Evolutionary conservation across 2,329 filamentous ascomycete genomes (phyloP).

Genomic region (Esteya vermicola): DNA sequence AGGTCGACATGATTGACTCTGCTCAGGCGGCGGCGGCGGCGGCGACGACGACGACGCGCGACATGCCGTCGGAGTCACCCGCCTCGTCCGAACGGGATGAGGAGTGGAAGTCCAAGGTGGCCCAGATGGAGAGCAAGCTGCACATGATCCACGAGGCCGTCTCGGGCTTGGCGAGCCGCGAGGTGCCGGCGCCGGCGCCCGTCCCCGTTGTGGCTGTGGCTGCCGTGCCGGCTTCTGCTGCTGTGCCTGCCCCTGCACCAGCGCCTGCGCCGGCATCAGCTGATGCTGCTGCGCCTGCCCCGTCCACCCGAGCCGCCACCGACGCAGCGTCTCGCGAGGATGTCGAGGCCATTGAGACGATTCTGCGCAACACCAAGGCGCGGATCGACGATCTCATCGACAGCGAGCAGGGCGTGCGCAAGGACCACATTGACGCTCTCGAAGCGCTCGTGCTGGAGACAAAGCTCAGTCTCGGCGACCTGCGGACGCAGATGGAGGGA

Average conservation of each 20-base stretch:
- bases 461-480: conserved; percentile 51
- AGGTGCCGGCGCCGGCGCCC: not conserved
- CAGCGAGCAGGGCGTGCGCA: conserved; percentile 53
- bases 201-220: too few relatives aligned
- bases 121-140: conserved; percentile 35
- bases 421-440: conserved; percentile 50
- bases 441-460: conserved; percentile 57
- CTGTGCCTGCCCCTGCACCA: not conserved
- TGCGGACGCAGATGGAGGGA: conserved; percentile 15
- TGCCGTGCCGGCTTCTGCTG: too few relatives aligned
- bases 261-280: not conserved
- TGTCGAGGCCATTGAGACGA: conserved; percentile 77
- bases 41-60: not conserved
- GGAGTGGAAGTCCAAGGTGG: conserved; percentile 16
- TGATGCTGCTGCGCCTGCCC: too few relatives aligned
- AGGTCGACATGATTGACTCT: conserved; percentile 62
- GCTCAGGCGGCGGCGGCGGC: not conserved
- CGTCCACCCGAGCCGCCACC: conserved; percentile 7
- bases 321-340: conserved; percentile 64
- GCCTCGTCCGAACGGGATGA: too few relatives aligned
- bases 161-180: conserved; percentile 14
- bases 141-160: conserved; percentile 26
- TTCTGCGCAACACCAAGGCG: conserved; percentile 78
- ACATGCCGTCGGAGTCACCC: not conserved
- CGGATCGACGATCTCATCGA: conserved; percentile 71